Evolutionary conservation across 352 stramenopile species (phyloP).

Genomic region (Globisporangium spiculum): DNA sequence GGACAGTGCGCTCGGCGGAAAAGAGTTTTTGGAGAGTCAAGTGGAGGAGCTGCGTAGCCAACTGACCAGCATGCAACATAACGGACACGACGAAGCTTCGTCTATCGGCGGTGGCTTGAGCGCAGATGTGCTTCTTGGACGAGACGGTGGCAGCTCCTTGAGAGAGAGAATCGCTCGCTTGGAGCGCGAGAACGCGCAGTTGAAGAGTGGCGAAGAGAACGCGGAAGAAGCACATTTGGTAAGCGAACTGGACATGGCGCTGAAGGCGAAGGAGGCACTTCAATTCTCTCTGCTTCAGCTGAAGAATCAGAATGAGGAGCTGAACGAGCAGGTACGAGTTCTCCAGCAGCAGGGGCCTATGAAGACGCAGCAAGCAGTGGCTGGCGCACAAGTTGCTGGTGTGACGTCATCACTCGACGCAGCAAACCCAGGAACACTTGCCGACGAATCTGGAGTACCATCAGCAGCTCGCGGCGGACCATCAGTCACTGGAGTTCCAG

Average conservation of each 20-base stretch:
- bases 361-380: neutral
- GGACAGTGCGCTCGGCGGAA: slow-evolving; percentile 72
- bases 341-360: slow-evolving; percentile 20
- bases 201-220: slow-evolving; percentile 54
- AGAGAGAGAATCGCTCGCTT: slow-evolving; percentile 63
- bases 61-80: slow-evolving; percentile 53
- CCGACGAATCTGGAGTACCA: neutral
- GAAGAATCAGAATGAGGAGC: slow-evolving; percentile 73
- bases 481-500: slow-evolving; percentile 12
- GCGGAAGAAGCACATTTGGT: slow-evolving; percentile 44
- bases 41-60: slow-evolving; percentile 76
- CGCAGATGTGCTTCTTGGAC: slow-evolving; percentile 60
- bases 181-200: slow-evolving; percentile 69
- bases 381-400: neutral
- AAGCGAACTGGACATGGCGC: slow-evolving; percentile 76
- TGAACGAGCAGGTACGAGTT: slow-evolving; percentile 58
- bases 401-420: neutral
- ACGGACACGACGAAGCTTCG: slow-evolving; percentile 37
- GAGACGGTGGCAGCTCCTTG: slow-evolving; percentile 55
- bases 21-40: slow-evolving; percentile 86
- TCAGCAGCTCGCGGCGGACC: neutral
- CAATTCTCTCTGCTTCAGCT: slow-evolving; percentile 67
- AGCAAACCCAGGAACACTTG: neutral
- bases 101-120: slow-evolving; percentile 37
- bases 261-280: slow-evolving; percentile 72